Percentiles rank a stretch among this genome's conserved stretches.
These are phyloP conservation scores for Ophiostoma populinum DNA, from an alignment of 2,329 filamentous ascomycete species.

Conservation along the genomic window DNA sequence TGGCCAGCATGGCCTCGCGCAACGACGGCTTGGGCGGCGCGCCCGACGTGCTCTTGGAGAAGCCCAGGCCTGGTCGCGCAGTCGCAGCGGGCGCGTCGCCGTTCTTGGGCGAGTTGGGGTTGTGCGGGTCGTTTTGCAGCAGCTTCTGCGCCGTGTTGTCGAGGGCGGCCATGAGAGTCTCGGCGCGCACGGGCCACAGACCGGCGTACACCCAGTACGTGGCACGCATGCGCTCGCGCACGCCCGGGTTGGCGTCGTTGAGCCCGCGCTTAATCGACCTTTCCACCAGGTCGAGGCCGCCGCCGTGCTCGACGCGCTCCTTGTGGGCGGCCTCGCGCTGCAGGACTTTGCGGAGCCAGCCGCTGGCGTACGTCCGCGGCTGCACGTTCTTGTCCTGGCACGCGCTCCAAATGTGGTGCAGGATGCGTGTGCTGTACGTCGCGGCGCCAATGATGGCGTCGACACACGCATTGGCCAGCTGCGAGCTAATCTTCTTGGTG, in stretches of 20 bases:
- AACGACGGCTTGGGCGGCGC: conserved; percentile 45
- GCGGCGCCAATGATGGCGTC: conserved; percentile 63
- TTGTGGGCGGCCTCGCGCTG: conserved; percentile 65
- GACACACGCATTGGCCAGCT: conserved; percentile 68
- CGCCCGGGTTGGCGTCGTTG: conserved; percentile 75
- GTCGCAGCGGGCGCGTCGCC: conserved; percentile 16
- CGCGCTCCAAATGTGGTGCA: conserved; percentile 72
- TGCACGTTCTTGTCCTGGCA: conserved; percentile 89
- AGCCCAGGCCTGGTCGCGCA: conserved; percentile 38
- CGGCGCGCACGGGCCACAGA: conserved; percentile 63
- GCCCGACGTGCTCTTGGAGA: conserved; percentile 45
- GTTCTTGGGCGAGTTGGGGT: conserved; percentile 52
- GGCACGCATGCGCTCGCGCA: conserved; percentile 68
- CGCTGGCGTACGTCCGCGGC: conserved; percentile 58
- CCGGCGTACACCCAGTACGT: conserved; percentile 73
- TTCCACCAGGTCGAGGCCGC: conserved; percentile 67
- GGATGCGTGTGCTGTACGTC: conserved; percentile 61
- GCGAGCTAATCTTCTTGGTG: conserved; percentile 83
- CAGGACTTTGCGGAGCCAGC: conserved; percentile 72
- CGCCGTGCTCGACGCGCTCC: conserved; percentile 64
- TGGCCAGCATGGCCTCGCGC: conserved; percentile 68
- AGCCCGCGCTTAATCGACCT: conserved; percentile 82
- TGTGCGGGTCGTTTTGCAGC: conserved; percentile 67
- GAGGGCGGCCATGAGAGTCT: conserved; percentile 56
- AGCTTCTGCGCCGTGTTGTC: conserved; percentile 64